These are phyloP conservation scores for Penicillium turbatum DNA, from an alignment of 495 filamentous ascomycete species.

Conservation along the genomic window DNA sequence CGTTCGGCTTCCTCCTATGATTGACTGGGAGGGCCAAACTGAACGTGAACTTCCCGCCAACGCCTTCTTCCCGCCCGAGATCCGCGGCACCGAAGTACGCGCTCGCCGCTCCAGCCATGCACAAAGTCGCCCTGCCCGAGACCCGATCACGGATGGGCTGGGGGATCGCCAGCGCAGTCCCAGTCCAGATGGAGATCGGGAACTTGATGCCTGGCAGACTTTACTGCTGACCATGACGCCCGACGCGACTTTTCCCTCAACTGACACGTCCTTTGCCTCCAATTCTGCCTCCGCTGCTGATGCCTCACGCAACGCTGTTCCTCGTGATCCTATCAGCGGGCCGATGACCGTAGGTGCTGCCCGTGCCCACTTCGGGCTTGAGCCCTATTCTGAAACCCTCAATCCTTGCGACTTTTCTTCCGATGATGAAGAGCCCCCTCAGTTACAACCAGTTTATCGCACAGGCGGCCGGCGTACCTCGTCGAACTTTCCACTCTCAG, in stretches of 20 bases:
- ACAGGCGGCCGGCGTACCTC: conserved; percentile 13
- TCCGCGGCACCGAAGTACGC: not conserved
- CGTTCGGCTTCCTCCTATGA: conserved; percentile 25
- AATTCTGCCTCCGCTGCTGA: conserved; percentile 48
- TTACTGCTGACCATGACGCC: conserved; percentile 75
- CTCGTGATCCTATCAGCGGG: conserved; percentile 33
- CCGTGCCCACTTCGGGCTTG: conserved; percentile 28
- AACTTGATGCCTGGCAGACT: conserved; percentile 67
- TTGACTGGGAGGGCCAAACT: conserved; percentile 14
- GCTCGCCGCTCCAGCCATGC: conserved; percentile 27
- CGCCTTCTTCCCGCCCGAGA: not conserved
- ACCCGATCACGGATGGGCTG: conserved; percentile 59
- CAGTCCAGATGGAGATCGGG: conserved; percentile 62
- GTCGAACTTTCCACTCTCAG: conserved; percentile 25
- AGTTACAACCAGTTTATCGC: conserved; percentile 10
- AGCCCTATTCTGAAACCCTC: conserved; percentile 40
- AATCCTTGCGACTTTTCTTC: conserved; percentile 43
- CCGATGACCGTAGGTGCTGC: not conserved
- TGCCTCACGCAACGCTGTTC: conserved; percentile 19
- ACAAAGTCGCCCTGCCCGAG: conserved; percentile 17
- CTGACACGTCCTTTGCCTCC: conserved; percentile 74
- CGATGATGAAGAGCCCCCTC: conserved; percentile 28
- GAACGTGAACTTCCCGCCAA: conserved; percentile 8
- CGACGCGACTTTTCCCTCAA: conserved; percentile 74
- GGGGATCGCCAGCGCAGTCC: conserved; percentile 79